These are phyloP conservation scores for Exophiala sp. DNA, from an alignment of 2,329 filamentous ascomycete species.

Conservation along the genomic window DNA sequence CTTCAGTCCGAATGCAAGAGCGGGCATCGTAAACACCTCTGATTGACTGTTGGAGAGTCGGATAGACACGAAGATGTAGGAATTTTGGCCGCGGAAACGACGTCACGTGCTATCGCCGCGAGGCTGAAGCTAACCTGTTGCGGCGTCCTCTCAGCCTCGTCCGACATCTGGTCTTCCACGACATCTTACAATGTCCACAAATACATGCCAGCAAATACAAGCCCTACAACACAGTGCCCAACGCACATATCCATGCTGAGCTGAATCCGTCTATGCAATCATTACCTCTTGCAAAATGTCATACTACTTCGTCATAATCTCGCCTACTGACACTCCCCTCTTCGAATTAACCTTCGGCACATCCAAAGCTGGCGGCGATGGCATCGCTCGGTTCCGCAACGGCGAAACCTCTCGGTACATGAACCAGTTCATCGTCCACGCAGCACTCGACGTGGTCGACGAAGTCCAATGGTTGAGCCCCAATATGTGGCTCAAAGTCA, in stretches of 20 bases:
- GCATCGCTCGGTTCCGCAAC: constrained; percentile 74
- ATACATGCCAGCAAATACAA: too few relatives aligned
- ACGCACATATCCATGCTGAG: too few relatives aligned
- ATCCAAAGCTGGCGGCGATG: constrained; percentile 92
- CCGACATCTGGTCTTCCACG: too few relatives aligned
- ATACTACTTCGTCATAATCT: constrained; percentile 97
- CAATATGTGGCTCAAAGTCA: constrained; percentile 90
- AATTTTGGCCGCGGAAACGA: too few relatives aligned
- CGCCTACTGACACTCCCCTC: constrained; percentile 89
- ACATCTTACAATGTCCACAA: too few relatives aligned
- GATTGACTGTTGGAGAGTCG: neutral
- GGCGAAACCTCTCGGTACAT: constrained; percentile 79
- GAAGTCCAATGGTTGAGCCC: constrained; percentile 91
- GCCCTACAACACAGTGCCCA: too few relatives aligned
- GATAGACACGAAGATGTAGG: too few relatives aligned
- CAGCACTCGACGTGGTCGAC: constrained; percentile 89
- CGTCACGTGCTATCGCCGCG: neutral
- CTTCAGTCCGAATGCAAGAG: constrained; percentile 43
- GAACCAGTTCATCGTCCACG: constrained; percentile 97
- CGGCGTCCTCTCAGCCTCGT: neutral
- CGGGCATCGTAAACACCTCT: constrained; percentile 30
- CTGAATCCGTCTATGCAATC: neutral
- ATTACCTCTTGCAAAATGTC: constrained; percentile 62
- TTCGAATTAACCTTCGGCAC: constrained; percentile 98
- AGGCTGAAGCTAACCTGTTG: neutral